These are phyloP conservation scores for Vaccinium vitisidaea DNA, from an alignment of 148 eudicot genomes.

Conservation along the genomic window DNA sequence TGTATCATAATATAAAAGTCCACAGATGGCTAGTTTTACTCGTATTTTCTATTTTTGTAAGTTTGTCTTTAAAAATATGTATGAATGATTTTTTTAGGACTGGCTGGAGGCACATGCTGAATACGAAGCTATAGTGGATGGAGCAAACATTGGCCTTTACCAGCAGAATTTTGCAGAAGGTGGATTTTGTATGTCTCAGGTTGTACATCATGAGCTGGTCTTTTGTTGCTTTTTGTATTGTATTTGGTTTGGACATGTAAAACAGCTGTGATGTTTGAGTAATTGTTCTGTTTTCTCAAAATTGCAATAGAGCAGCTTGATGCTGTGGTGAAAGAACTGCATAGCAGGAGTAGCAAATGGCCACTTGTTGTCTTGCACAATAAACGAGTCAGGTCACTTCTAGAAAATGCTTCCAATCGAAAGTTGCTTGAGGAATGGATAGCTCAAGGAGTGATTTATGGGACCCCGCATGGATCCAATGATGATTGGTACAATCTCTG, in stretches of 20 bases:
- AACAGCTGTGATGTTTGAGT: background rate
- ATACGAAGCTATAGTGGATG: conserved; percentile 79
- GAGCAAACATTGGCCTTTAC: conserved; percentile 86
- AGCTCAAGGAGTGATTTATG: conserved; percentile 58
- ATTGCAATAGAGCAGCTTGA: conserved; percentile 83
- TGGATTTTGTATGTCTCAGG: conserved; percentile 85
- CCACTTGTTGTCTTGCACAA: conserved; percentile 85
- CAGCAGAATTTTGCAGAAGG: conserved; percentile 91
- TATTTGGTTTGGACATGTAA: background rate
- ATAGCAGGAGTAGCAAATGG: conserved; percentile 63
- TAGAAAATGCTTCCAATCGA: conserved; percentile 48
- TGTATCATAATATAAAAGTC: background rate
- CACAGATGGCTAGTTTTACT: background rate
- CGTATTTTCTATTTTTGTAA: background rate
- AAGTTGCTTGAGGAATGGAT: conserved; percentile 69
- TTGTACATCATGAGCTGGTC: conserved; percentile 29
- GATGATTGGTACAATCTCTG: conserved; percentile 75
- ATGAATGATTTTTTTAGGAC: conserved; percentile 36
- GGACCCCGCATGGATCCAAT: conserved; percentile 90
- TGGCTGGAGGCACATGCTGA: conserved; percentile 72
- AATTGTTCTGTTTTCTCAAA: conserved; percentile 20
- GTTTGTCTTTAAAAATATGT: background rate
- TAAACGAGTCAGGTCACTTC: conserved; percentile 62
- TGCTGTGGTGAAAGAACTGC: conserved; percentile 65
- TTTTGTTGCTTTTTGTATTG: conserved; percentile 6